Evolutionary conservation across 768 basidiomycete genomes (phyloP).

Genomic region (Rhodosporidiobolus sp.): DNA sequence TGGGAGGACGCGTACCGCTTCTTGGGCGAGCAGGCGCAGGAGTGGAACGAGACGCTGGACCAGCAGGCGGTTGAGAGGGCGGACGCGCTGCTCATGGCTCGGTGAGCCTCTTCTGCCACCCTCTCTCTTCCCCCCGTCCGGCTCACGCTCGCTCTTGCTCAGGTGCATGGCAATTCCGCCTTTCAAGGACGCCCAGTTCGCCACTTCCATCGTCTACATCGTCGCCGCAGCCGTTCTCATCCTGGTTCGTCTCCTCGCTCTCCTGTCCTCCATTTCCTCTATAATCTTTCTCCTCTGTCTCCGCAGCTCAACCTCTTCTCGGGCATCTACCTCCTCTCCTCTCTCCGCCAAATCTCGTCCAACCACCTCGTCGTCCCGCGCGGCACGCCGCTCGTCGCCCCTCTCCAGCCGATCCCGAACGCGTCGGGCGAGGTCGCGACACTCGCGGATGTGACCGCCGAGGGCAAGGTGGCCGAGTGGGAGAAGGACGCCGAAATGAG

Average conservation of each 20-base stretch:
- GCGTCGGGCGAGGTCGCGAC: background rate
- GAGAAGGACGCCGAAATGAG: background rate
- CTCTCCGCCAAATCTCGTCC: conserved; percentile 5
- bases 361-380: conserved; percentile 4
- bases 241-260: background rate
- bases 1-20: background rate
- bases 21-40: background rate
- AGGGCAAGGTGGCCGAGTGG: background rate
- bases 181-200: background rate
- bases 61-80: background rate
- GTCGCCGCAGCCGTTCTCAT: conserved; percentile 1
- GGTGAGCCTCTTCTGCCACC: background rate
- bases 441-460: background rate
- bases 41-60: background rate
- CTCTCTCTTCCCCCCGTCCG: too few relatives aligned
- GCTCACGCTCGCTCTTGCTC: too few relatives aligned
- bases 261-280: background rate
- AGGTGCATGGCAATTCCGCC: background rate
- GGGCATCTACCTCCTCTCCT: conserved; percentile 7
- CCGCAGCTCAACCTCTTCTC: conserved; percentile 8
- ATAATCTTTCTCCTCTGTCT: too few relatives aligned
- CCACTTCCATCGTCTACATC: background rate
- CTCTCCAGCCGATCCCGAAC: background rate
- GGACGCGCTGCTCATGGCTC: background rate
- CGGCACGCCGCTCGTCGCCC: conserved; percentile 10